Evolutionary conservation across 495 filamentous ascomycete genomes (phyloP).

Genomic region (Podospora appendiculata): DNA sequence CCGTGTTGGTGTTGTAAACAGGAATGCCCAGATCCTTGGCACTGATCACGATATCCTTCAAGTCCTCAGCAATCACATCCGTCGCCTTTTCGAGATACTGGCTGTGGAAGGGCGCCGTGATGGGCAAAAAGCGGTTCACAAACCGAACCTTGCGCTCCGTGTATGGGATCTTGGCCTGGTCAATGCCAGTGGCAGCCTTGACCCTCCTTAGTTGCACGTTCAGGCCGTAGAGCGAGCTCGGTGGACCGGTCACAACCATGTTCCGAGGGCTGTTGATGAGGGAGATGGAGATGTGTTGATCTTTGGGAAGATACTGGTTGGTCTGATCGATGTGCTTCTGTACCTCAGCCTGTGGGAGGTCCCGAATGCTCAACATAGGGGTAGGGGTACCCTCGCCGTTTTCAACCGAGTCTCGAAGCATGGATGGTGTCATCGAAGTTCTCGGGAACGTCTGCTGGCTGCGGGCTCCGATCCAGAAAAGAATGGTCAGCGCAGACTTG

Average conservation of each 20-base stretch:
- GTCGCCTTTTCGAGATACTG: constrained; percentile 77
- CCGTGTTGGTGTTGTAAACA: constrained; percentile 81
- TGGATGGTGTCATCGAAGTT: constrained; percentile 84
- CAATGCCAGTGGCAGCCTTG: constrained; percentile 91
- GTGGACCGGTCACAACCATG: constrained; percentile 93
- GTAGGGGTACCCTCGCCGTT: constrained; percentile 90
- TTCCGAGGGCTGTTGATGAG: constrained; percentile 95
- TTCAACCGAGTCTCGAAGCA: constrained; percentile 89
- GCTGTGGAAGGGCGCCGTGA: constrained; percentile 97
- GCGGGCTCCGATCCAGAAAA: constrained; percentile 99
- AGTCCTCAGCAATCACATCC: constrained; percentile 72
- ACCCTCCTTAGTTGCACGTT: constrained; percentile 91
- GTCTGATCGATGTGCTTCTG: constrained; percentile 93
- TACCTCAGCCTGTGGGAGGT: constrained; percentile 74
- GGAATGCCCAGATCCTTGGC: constrained; percentile 64
- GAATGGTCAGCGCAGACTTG: constrained; percentile 72
- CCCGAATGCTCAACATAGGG: constrained; percentile 95
- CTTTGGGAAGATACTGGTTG: constrained; percentile 87
- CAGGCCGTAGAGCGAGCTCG: constrained; percentile 89
- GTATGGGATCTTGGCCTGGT: constrained; percentile 90
- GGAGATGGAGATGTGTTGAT: constrained; percentile 90
- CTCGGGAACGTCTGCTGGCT: constrained; percentile 96
- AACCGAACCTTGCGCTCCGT: constrained; percentile 95
- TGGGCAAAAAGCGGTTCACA: constrained; percentile 93
- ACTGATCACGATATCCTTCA: constrained; percentile 70